Conservation (phyloP, 2,329 filamentous ascomycete genomes). For the Fusarium musae region DNA sequence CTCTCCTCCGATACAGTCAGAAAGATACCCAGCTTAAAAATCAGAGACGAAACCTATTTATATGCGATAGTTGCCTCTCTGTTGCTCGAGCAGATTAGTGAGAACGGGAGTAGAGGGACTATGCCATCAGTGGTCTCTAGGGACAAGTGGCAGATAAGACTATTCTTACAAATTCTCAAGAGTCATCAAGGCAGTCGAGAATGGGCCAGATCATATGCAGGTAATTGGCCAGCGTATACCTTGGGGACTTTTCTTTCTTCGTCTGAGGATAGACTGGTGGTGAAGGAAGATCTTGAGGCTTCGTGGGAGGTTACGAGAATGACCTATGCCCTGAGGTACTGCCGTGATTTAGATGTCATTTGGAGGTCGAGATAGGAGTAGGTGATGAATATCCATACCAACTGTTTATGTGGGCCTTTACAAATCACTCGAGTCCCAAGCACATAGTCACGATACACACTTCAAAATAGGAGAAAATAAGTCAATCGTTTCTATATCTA, state of each 20-base stretch:
- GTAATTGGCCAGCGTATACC: constrained; percentile 41
- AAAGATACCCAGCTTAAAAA: constrained; percentile 4
- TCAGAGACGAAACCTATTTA: constrained; percentile 31
- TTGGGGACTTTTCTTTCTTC: constrained; percentile 30
- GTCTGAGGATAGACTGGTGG: constrained; percentile 13
- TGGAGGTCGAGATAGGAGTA: not conserved
- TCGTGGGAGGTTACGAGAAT: constrained; percentile 29
- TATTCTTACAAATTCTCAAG: constrained; percentile 21
- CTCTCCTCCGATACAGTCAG: not conserved
- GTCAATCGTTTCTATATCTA: not conserved
- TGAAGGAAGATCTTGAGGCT: constrained; percentile 28
- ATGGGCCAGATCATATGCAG: constrained; percentile 44
- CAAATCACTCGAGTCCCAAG: fast-evolving
- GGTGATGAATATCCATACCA: fast-evolving
- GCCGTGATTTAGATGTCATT: constrained; percentile 30
- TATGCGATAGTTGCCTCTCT: constrained; percentile 35
- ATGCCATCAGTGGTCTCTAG: not conserved
- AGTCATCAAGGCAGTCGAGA: constrained; percentile 13
- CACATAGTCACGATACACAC: not conserved
- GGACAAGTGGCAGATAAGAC: constrained; percentile 31
- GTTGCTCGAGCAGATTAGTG: constrained; percentile 26
- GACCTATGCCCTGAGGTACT: constrained; percentile 28
- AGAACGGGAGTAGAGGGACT: not conserved
- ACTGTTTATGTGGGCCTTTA: too few species aligned
- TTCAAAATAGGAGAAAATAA: not conserved